These are phyloP conservation scores for Aspergillus pseudonomiae DNA, from an alignment of 2,329 filamentous ascomycete species.

Conservation along the genomic window DNA sequence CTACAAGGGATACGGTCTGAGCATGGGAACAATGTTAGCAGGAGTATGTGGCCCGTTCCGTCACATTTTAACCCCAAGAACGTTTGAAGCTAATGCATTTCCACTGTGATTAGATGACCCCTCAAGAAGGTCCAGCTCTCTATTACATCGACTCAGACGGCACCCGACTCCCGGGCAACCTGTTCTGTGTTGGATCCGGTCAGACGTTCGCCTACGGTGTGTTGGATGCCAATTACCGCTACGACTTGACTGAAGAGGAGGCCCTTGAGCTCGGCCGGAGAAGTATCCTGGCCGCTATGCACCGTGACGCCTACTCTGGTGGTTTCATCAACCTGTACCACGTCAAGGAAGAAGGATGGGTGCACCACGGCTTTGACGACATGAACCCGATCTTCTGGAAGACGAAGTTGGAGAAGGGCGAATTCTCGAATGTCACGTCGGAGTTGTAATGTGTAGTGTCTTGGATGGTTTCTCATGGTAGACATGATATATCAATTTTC, in stretches of 20 bases:
- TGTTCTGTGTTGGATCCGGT: constrained; percentile 97
- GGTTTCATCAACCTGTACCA: constrained; percentile 99
- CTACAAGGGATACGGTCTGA: constrained; percentile 98
- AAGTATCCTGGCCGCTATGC: constrained; percentile 93
- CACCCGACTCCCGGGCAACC: constrained; percentile 86
- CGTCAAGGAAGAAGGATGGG: constrained; percentile 98
- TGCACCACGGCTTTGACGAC: constrained; percentile 97
- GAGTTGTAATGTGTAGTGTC: constrained; percentile 51
- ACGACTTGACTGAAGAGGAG: constrained; percentile 83
- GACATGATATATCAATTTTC: constrained; percentile 17
- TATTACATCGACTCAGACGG: constrained; percentile 99
- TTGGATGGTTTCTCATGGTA: constrained; percentile 19
- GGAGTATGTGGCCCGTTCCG: constrained; percentile 67
- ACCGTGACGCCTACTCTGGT: constrained; percentile 97
- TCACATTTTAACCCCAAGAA: neutral
- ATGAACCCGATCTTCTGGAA: constrained; percentile 99
- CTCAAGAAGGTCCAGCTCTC: constrained; percentile 91
- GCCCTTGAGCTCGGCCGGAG: constrained; percentile 87
- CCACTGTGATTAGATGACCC: constrained; percentile 42
- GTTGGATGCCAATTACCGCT: constrained; percentile 90
- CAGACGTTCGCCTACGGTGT: constrained; percentile 99
- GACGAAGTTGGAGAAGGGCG: constrained; percentile 96
- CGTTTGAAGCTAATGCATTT: constrained; percentile 2
- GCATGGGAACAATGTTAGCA: constrained; percentile 99
- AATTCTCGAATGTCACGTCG: constrained; percentile 94